Conservation (phyloP, 305 asterid genomes). For the Stenogyne calaminthoides region DNA sequence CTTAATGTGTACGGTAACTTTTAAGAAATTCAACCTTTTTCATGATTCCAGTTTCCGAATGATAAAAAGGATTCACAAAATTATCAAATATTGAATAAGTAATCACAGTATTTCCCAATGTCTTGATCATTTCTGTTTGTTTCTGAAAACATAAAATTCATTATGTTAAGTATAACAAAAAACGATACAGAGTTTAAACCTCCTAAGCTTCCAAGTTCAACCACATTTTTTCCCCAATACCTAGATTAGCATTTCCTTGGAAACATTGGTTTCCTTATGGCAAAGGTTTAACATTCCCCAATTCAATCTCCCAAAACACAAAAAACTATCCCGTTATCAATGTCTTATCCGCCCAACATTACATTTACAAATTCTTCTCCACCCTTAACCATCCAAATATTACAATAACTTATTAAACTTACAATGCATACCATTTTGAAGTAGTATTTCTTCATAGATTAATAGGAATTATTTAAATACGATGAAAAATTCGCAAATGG, state of each 20-base stretch:
- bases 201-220: conserved; percentile 3
- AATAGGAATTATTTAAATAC: not conserved
- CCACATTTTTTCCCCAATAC: not conserved
- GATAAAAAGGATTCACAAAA: not conserved
- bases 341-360: not conserved
- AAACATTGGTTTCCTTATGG: not conserved
- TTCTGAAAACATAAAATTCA: not conserved
- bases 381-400: not conserved
- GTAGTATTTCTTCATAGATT: conserved; percentile 9
- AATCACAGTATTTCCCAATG: conserved; percentile 3
- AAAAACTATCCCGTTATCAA: not conserved
- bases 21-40: not conserved
- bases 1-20: not conserved
- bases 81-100: not conserved
- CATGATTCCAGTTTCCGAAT: not conserved
- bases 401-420: not conserved
- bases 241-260: conserved; percentile 13
- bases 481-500: not conserved
- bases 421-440: not conserved
- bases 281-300: not conserved
- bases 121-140: conserved; percentile 7
- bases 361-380: not conserved
- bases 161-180: conserved; percentile 10
- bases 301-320: not conserved
- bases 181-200: not conserved